Evolutionary conservation across 2,329 filamentous ascomycete species (phyloP), one percentile per base, ranked within the genome.

Genomic region (Pestalotiopsis sp.): DNA sequence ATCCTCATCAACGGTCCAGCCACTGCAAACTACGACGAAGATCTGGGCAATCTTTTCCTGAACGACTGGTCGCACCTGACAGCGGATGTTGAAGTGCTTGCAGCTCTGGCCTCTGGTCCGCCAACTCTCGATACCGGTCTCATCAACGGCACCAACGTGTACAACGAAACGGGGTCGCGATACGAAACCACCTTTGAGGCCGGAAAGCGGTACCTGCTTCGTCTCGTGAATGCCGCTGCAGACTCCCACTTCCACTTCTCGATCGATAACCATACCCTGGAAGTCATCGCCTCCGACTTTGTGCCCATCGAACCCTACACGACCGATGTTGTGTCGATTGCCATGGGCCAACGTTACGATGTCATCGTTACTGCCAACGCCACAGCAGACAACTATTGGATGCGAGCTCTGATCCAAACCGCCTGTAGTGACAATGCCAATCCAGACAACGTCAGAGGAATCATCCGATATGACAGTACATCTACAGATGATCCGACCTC

Each of bases 1-100:
- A 86, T 92, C 49, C 78, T 91, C 20, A 88, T 91, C 72, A 83
- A 90, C 67, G 90, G 89, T 0, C 89, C 89, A 0, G 83, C 84
- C 0, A 85, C 85, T 2, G 81, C 84, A 17, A 83, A 89, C 73
- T 91, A 91, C 72, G 89, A 93, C 69, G 82, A 86, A 63, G 91
- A 93, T 73, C 80, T 91, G 0, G 90, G 91, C 3, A 79, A 83
- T 13, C 72, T 92, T 1, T 82, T 89, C 36, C 75, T 92, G 5
- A 85, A 83, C 13, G 90, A 91, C 73, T 91, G 88, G 87, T 83
- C 84, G 71, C 85, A 88, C 69, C 69, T 70, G 5, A 83, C 81
- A 0, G 80, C 81, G 1, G 82, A 83, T 66, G 71, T 81, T 65
- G 73, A 84, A 2, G 80, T 78, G 56, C 49, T 67, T 2, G 3